Base-by-base conservation (phyloP, 2,329 filamentous ascomycete genomes). In the Clonostachys chloroleuca region DNA sequence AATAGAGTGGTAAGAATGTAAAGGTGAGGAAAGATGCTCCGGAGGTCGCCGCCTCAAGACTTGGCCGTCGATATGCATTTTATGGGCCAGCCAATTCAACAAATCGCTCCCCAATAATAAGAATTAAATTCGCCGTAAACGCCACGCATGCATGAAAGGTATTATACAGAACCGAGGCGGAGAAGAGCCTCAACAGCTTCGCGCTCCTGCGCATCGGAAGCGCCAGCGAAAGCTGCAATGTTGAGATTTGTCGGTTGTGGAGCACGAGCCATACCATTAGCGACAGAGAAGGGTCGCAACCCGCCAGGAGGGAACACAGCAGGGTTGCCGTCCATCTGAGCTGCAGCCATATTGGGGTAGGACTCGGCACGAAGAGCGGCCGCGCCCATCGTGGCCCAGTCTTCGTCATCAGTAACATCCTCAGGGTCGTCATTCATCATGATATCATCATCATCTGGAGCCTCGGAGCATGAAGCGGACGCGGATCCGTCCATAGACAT, bases 401-500 rank as follows among this genome's bases (percentile, higher is more conserved):
- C 92, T 67, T 97, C 92, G 62, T 96, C 90, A 62, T 97, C 94
- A 20, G 94, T 97, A 50, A 89, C 80, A 61, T 96, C 90, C 54
- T 87, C 85, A 51, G 89, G 83, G 60, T 95, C 87, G 56, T 89
- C 86, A 57, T 84, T 83, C 72, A 84, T 81, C 55, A 72, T 72
- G 51, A 82, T 75, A 50, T 84, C 79, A 49, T 87, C 85, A 47
- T 84, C 81, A 47, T 84, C 81, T 40, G 80, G 80, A 16, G 85
- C 86, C 57, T 90, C 87, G 34, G 86, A 90, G 60, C 87, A 91
- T 12, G 88, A 91, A 44, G 81, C 85, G 45, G 84, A 88, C 47
- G 70, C 79, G 14, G 80, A 83, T 40, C 81, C 80, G 51, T 89
- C 85, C 59, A 87, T 78, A 51, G 92, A 96, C 92, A 97, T 97